These are phyloP conservation scores for Phytophthora nicotianae DNA, from an alignment of 352 stramenopile species.

Conservation along the genomic window DNA sequence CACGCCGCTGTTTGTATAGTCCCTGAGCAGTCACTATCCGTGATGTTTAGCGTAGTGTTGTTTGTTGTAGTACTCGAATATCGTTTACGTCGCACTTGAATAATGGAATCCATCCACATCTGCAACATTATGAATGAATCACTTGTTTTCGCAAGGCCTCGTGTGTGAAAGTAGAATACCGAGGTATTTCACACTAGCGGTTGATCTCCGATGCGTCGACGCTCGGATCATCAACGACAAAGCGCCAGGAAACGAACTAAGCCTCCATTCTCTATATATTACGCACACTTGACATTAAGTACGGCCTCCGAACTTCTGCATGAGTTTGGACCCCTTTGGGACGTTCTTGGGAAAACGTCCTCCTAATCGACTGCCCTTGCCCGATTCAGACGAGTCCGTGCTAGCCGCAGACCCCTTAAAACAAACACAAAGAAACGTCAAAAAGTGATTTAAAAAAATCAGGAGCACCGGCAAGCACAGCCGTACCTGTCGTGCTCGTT, in stretches of 20 bases:
- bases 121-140: too few relatives aligned
- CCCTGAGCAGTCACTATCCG: background rate
- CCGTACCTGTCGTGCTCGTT: conserved; percentile 63
- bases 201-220: too few relatives aligned
- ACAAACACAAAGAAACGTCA: conserved; percentile 8
- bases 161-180: too few relatives aligned
- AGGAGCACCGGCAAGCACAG: background rate
- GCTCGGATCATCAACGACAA: background rate
- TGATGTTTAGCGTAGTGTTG: background rate
- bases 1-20: background rate
- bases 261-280: conserved; percentile 10
- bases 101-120: background rate
- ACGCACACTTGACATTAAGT: conserved; percentile 13
- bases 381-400: conserved; percentile 55
- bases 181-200: too few relatives aligned
- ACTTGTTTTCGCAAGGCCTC: too few relatives aligned
- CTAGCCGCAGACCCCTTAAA: conserved; percentile 39
- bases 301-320: conserved; percentile 69
- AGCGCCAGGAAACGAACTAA: background rate
- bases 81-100: background rate
- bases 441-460: background rate
- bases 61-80: background rate
- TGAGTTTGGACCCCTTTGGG: conserved; percentile 58
- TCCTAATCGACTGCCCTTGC: conserved; percentile 54
- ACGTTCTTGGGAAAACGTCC: conserved; percentile 43